phyloP scores from a whole-genome alignment of 2,329 filamentous ascomycete genomes.

The Fusarium fracticaudum region DNA sequence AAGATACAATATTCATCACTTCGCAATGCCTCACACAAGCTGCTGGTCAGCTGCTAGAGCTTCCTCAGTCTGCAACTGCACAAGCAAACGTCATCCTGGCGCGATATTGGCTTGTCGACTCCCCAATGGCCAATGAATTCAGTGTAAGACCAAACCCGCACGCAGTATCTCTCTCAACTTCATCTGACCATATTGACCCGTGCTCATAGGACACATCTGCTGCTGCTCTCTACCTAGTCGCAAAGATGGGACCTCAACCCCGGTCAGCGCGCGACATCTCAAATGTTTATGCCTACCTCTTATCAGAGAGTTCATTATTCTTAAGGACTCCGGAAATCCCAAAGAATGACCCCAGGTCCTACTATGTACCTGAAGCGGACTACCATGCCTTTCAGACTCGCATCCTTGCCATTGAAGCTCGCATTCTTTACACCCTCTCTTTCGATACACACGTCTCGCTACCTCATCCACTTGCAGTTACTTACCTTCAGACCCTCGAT shows the following conservation, averaged over 20 bases:
- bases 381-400: conserved; percentile 72
- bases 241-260: conserved; percentile 83
- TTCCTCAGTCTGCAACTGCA: conserved; percentile 87
- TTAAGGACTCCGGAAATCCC: conserved; percentile 53
- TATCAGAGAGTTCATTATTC: conserved; percentile 68
- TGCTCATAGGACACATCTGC: conserved; percentile 77
- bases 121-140: conserved; percentile 67
- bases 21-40: conserved; percentile 80
- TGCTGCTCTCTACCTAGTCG: conserved; percentile 80
- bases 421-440: conserved; percentile 77
- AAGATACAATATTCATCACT: conserved; percentile 76
- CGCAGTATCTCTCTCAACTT: neutral
- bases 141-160: conserved; percentile 50
- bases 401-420: conserved; percentile 79
- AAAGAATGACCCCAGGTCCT: conserved; percentile 59
- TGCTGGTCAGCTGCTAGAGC: conserved; percentile 80
- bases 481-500: conserved; percentile 90
- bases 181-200: conserved; percentile 5
- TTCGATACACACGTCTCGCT: conserved; percentile 88
- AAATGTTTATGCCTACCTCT: conserved; percentile 85
- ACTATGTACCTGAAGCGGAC: conserved; percentile 77
- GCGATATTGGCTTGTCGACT: conserved; percentile 77
- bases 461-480: conserved; percentile 87
- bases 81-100: conserved; percentile 85
- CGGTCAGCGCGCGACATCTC: conserved; percentile 82